phyloP scores from a whole-genome alignment of 139 green algal genomes.

The Picochlorum sp. region DNA sequence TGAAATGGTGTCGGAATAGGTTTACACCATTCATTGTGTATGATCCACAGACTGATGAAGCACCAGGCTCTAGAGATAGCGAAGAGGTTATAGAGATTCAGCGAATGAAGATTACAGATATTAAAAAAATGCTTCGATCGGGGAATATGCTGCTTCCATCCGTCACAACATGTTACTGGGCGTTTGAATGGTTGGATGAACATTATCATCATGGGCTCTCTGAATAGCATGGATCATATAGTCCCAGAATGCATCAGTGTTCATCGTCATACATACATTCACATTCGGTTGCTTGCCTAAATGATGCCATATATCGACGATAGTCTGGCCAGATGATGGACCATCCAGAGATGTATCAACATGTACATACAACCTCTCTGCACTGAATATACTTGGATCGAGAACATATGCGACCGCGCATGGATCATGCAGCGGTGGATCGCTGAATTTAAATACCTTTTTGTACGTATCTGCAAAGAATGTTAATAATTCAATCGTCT shows the following conservation, averaged over 20 bases:
- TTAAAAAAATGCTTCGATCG: constrained; percentile 34
- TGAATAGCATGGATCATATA: constrained; percentile 29
- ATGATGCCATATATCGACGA: constrained; percentile 70
- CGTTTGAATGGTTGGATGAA: constrained; percentile 42
- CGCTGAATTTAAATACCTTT: constrained; percentile 68
- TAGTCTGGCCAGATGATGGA: constrained; percentile 69
- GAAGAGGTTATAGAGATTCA: constrained; percentile 56
- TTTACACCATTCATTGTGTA: constrained; percentile 74
- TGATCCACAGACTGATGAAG: constrained; percentile 27
- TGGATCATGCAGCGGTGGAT: constrained; percentile 89
- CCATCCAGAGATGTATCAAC: constrained; percentile 57
- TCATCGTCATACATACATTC: constrained; percentile 45
- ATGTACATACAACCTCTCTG: constrained; percentile 58
- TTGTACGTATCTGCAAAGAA: constrained; percentile 68
- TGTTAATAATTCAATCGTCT: constrained; percentile 56
- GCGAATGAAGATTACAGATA: constrained; percentile 39
- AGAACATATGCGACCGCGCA: constrained; percentile 79
- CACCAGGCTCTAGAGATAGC: constrained; percentile 29
- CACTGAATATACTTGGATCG: constrained; percentile 63
- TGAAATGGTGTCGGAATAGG: constrained; percentile 79
- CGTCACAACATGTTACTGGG: constrained; percentile 49
- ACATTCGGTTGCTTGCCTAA: constrained; percentile 44
- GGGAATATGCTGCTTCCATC: constrained; percentile 66
- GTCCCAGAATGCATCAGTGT: constrained; percentile 39
- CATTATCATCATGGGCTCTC: constrained; percentile 3